Evolutionary conservation across 306 rosid species (phyloP).

Genomic region (Cucurbita argyrosperma): DNA sequence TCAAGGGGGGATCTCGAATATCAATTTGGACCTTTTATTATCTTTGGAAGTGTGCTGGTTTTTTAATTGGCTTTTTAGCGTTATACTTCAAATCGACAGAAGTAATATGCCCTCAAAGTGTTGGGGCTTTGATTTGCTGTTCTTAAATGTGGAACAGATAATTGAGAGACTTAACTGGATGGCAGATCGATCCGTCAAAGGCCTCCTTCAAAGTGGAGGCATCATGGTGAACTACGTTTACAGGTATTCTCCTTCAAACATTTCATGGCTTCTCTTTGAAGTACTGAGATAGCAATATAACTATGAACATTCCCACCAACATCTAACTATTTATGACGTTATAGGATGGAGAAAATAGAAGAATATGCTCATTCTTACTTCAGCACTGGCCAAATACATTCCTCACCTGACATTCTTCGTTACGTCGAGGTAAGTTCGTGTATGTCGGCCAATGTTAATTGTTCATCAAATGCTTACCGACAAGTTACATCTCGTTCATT

Average conservation of each 20-base stretch:
- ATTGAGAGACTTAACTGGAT: conserved; percentile 82
- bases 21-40: not conserved
- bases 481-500: not conserved
- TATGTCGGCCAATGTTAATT: not conserved
- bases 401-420: conserved; percentile 40
- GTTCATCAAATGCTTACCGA: not conserved
- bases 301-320: not conserved
- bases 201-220: conserved; percentile 77
- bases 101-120: not conserved
- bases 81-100: not conserved
- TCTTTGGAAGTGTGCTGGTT: not conserved
- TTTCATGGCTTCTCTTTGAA: not conserved
- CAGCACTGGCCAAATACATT: conserved; percentile 50
- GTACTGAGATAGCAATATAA: not conserved
- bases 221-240: conserved; percentile 95
- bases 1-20: too few species aligned
- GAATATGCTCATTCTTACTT: conserved; percentile 74
- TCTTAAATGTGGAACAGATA: conserved; percentile 48
- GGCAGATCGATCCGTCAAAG: conserved; percentile 75
- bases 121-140: not conserved
- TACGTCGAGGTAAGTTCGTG: conserved; percentile 24
- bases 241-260: conserved; percentile 33
- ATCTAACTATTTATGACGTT: conserved; percentile 9
- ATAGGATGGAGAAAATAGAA: conserved; percentile 66
- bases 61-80: not conserved